Evolutionary conservation across 768 basidiomycete species (phyloP), one percentile per base, ranked within the genome.

Genomic region (Panaeolus papilionaceus): DNA sequence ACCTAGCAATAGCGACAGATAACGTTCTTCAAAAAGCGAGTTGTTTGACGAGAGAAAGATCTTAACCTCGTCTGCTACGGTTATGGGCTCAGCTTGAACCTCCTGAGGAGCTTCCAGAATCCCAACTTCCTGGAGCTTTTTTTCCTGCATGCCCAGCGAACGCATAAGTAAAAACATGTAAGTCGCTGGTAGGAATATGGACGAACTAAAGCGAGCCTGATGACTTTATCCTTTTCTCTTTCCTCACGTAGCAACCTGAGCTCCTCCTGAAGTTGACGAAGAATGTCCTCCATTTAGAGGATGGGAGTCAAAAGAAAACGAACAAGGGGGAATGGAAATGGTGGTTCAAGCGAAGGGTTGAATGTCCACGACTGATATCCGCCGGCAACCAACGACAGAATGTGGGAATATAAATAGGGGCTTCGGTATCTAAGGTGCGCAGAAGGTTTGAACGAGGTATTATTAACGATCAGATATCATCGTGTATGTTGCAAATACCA

Each of bases 381-480:
- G 12, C 54, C 54, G 33, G 54, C 54, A 58, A 58, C 54, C 33
- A 58, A 58, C 6, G 11, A 28, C 14, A 28, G 12, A 7, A 8
- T 28, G 54, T 58, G 54, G 54, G 54, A 58, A 58, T 14, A 16
- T 3, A 37, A 7, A 58, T 58, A 58, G 54, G 54, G 54, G 54
- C 54, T 58, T 18, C 54, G 54, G 47, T 18, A 51, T 26, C 47
- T 12, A 51, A 40, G 39, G 9, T 10, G 9, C 39, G 4, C 39
- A 33, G 33, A 33, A 33, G 33, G 33, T 33, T 33, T 33, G 5
- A 33, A 33, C 5, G 33, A 33, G 33, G 33, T 33, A 33, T 47
- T 47, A 47, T 47, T 3, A n/a, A 20, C 45, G 45, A 20, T 40
- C 2, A 40, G 39, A 40, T 11, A 5, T 33, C 33, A 33, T 33